These are phyloP conservation scores for Coniophora puteana DNA, from an alignment of 1,284 basidiomycete species.

Conservation along the genomic window DNA sequence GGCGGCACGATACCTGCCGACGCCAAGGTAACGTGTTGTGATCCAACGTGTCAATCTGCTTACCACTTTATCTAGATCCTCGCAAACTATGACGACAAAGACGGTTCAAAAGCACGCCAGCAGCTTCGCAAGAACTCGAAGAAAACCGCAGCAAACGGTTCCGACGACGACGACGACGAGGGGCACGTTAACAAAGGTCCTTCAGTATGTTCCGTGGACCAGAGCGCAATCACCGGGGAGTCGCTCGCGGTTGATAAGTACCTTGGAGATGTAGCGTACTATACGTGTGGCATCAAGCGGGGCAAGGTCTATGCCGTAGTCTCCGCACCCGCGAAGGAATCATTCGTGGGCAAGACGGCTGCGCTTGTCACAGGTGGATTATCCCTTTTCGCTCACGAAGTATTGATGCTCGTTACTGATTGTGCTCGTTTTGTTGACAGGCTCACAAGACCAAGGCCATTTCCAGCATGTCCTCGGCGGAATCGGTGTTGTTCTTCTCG, in stretches of 20 bases:
- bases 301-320: constrained; percentile 45
- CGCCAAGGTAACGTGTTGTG: constrained; percentile 27
- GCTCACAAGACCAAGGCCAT: constrained; percentile 40
- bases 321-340: constrained; percentile 41
- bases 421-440: constrained; percentile 15
- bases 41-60: constrained; percentile 11
- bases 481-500: constrained; percentile 44
- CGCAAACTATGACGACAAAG: constrained; percentile 40
- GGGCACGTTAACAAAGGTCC: constrained; percentile 43
- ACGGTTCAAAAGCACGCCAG: constrained; percentile 25
- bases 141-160: constrained; percentile 11
- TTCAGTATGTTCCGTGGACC: constrained; percentile 43
- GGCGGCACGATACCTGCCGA: constrained; percentile 50
- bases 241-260: constrained; percentile 53
- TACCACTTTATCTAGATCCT: constrained; percentile 33
- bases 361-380: too few relatives aligned
- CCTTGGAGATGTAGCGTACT: constrained; percentile 43
- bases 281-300: constrained; percentile 42
- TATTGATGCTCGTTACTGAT: constrained; percentile 16
- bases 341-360: constrained; percentile 45
- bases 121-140: not conserved
- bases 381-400: constrained; percentile 22
- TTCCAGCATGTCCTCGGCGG: constrained; percentile 47
- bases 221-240: constrained; percentile 50
- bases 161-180: constrained; percentile 32